phyloP scores from a whole-genome alignment of 129 eudicot genomes.

The carrot (Daucus carota) region DNA sequence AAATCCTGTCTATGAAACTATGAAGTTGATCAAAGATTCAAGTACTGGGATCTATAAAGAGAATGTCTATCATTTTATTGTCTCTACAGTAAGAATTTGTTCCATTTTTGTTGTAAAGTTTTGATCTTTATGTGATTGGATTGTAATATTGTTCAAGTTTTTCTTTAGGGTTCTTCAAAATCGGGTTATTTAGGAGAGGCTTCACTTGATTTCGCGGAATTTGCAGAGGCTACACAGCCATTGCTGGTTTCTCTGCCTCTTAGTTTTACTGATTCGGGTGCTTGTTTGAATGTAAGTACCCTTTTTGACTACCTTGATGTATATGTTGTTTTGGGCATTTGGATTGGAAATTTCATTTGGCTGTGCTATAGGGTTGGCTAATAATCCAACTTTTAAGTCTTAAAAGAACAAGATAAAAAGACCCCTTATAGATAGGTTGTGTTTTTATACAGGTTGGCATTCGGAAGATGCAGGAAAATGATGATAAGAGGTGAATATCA shows the following conservation, averaged over 20 bases:
- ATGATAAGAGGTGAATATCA: slow-evolving; percentile 53
- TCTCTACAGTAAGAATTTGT: slow-evolving; percentile 50
- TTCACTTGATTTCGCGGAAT: slow-evolving; percentile 70
- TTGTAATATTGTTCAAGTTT: slow-evolving; percentile 14
- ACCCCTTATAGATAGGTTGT: not conserved
- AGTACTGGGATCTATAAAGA: slow-evolving; percentile 61
- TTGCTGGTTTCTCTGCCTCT: slow-evolving; percentile 60
- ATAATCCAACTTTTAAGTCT: not conserved
- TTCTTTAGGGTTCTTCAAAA: slow-evolving; percentile 80
- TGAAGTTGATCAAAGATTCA: slow-evolving; percentile 50
- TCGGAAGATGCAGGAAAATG: slow-evolving; percentile 60
- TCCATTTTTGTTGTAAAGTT: not conserved
- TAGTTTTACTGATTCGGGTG: slow-evolving; percentile 50
- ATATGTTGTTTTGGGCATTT: not conserved
- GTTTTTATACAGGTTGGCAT: slow-evolving; percentile 51
- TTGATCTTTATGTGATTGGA: not conserved
- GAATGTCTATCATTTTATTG: slow-evolving; percentile 61
- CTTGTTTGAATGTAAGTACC: slow-evolving; percentile 67
- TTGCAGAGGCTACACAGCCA: slow-evolving; percentile 59
- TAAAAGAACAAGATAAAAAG: not conserved
- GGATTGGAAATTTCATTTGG: not conserved
- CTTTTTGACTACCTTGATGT: not conserved
- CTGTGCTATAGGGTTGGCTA: not conserved
- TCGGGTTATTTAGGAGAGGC: slow-evolving; percentile 76
- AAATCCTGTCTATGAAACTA: slow-evolving; percentile 70